These are phyloP conservation scores for Phoma sp. DNA, from an alignment of 2,329 filamentous ascomycete genomes.

Conservation along the genomic window DNA sequence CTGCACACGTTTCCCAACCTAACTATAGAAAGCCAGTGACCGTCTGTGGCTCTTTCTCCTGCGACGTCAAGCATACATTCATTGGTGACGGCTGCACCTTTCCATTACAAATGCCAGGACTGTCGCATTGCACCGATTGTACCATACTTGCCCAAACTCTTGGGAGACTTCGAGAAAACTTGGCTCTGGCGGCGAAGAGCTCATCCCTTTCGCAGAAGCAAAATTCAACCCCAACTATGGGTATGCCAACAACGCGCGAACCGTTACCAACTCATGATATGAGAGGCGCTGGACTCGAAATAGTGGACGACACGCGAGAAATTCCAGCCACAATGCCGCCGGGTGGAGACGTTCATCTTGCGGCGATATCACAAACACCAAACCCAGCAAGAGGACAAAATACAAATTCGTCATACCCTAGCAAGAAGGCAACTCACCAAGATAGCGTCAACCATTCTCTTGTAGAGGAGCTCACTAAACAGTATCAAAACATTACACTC, in stretches of 20 bases:
- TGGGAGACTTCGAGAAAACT: slow-evolving; percentile 30
- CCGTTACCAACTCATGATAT: too few relatives aligned
- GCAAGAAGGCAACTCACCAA: not conserved
- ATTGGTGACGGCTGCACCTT: slow-evolving; percentile 10
- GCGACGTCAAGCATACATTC: slow-evolving; percentile 24
- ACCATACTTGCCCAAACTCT: slow-evolving; percentile 33
- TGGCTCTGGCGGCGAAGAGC: slow-evolving; percentile 2
- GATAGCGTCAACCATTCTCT: not conserved
- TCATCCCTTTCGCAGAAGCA: not conserved
- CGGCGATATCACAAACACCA: too few relatives aligned
- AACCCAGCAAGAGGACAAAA: not conserved
- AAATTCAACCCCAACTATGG: too few relatives aligned
- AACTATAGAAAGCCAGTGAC: slow-evolving; percentile 1
- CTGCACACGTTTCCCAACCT: not conserved
- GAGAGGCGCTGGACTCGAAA: too few relatives aligned
- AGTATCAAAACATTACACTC: not conserved
- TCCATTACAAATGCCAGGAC: not conserved
- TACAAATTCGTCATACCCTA: not conserved
- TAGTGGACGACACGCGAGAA: too few relatives aligned
- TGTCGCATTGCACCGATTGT: slow-evolving; percentile 31
- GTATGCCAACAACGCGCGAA: not conserved
- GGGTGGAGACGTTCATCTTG: too few relatives aligned
- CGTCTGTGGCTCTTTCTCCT: slow-evolving; percentile 27
- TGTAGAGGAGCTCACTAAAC: not conserved
- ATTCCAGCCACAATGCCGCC: too few relatives aligned